Evolutionary conservation across 306 rosid genomes (phyloP).

Genomic region (Vigna mungo): DNA sequence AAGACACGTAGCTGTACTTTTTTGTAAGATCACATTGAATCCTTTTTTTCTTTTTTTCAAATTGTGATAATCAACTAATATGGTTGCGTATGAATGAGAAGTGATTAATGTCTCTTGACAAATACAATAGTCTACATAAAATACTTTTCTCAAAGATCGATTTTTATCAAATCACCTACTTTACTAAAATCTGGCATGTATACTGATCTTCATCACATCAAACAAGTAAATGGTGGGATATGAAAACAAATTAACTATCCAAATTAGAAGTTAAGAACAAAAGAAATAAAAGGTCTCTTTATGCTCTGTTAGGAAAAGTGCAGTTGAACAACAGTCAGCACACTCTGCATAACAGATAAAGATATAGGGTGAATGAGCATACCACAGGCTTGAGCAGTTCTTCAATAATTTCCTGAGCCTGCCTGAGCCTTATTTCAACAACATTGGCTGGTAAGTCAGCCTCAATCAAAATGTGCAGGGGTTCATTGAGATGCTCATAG

Average conservation of each 20-base stretch:
- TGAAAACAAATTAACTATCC: not conserved
- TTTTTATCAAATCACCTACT: not conserved
- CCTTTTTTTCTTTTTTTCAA: too few species aligned
- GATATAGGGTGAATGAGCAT: conserved; percentile 42
- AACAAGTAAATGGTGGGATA: conserved; percentile 13
- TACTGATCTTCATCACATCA: conserved; percentile 33
- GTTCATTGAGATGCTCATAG: conserved; percentile 95
- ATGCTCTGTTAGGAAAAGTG: conserved; percentile 18
- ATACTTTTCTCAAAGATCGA: not conserved
- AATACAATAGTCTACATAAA: not conserved
- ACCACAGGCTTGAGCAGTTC: conserved; percentile 99
- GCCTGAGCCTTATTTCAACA: conserved; percentile 88
- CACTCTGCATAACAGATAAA: conserved; percentile 20
- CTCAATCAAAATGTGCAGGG: conserved; percentile 93
- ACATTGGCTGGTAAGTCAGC: conserved; percentile 92
- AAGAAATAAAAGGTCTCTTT: conserved; percentile 9
- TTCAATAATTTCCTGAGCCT: conserved; percentile 96
- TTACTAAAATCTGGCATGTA: not conserved
- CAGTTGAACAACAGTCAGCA: conserved; percentile 41
- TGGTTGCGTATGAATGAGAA: not conserved
- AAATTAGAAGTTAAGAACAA: conserved; percentile 18
- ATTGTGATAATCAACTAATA: not conserved
- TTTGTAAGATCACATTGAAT: too few species aligned
- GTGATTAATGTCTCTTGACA: conserved; percentile 9
- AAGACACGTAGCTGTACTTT: too few species aligned